Percentiles rank a stretch among this genome's conserved stretches.
Conservation (phyloP, 75 land plant species). For the Sequoiadendron giganteum region DNA sequence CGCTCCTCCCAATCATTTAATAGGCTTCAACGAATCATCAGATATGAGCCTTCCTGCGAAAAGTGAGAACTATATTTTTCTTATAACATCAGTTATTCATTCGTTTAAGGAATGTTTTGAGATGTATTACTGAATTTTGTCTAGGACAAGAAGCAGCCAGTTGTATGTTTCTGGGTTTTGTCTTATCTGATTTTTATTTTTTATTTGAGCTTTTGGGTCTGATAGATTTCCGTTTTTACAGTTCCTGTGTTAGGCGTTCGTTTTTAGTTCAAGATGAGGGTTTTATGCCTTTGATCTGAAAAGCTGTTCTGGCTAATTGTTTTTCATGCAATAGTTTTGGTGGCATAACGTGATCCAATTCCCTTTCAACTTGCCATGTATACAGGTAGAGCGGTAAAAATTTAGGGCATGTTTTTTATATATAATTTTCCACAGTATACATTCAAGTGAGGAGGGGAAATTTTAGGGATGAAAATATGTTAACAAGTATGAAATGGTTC, state of each 20-base stretch:
- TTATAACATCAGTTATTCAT: neutral
- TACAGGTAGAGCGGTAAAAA: neutral
- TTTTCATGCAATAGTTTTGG: neutral
- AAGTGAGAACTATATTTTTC: neutral
- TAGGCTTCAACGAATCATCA: constrained; percentile 12
- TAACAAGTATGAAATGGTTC: neutral
- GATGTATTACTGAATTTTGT: neutral
- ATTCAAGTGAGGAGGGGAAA: neutral
- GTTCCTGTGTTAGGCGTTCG: neutral
- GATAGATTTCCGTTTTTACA: neutral
- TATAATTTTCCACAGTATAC: neutral
- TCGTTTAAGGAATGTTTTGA: neutral
- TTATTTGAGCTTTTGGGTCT: neutral
- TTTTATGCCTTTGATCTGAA: neutral
- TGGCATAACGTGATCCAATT: neutral
- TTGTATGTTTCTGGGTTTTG: neutral
- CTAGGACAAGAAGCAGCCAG: neutral
- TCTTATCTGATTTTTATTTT: neutral
- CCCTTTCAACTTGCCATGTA: neutral
- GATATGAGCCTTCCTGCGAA: constrained; percentile 8
- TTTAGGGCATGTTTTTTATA: neutral
- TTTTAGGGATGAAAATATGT: neutral
- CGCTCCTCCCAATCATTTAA: constrained; percentile 5
- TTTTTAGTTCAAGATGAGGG: neutral
- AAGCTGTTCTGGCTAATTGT: neutral